Base-by-base conservation (phyloP, 2,329 filamentous ascomycete genomes). In the Ascochyta fabae region DNA sequence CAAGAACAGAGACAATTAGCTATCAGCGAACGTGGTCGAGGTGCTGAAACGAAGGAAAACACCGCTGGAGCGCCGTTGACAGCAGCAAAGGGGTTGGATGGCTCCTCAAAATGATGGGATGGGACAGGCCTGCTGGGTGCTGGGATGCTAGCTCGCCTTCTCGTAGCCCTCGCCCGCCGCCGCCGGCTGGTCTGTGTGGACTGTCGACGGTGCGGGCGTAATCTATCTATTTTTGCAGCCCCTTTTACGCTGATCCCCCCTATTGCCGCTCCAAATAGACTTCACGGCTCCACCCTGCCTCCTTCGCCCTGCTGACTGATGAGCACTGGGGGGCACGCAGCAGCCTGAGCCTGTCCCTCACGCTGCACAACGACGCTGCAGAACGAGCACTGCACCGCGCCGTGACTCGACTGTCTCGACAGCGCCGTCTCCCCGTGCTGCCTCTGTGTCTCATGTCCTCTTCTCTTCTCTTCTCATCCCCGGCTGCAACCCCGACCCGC, bases 11-110 rank as follows among this genome's bases (percentile, higher is more conserved):
- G 40, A 48, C 60, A 58, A 68, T 59, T 64, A 68, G 54, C 56
- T 63, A 56, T 33, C 67, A 75, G 67, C 72, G 72, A 74, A 52
- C 52, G 71, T 73, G 59, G 54, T 59, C 53, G 60, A 54, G 48
- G 52, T 47, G 45, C 53, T 65, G 45, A 68, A 73, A 73, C 68
- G 69, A 72, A 70, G 60, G 71, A 61, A 66, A 59, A 55, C 42
- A 53, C 48, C 39, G 48, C 53, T 51, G 47, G 31, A 56, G 9
- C 19, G 58, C 60, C 58, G 61, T 68, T 66, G 59, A 57, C 55
- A 53, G 56, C 45, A 60, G 53, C 57, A 60, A 61, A 62, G 62
- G 64, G 61, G 65, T 59, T 56, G 61, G 58, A 56, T 59, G 56
- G 39, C 60, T 51, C 29, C 27, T 49, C 59, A 59, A 60, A 64